Conservation (phyloP, 495 filamentous ascomycete genomes). For the Hypoxylon perforatum region DNA sequence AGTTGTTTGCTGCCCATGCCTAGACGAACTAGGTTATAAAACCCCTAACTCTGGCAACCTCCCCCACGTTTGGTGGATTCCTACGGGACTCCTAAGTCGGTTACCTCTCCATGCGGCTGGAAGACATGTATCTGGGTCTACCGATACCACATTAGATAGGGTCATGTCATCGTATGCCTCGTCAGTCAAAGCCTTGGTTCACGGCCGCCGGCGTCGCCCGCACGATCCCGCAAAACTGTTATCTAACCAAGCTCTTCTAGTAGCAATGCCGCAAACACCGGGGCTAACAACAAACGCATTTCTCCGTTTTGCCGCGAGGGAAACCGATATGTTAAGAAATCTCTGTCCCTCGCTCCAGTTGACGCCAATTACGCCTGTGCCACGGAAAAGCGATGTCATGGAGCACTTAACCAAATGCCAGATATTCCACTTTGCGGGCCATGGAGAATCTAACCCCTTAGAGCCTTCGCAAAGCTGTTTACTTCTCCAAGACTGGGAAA, state of each 20-base stretch:
- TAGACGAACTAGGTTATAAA: constrained; percentile 1
- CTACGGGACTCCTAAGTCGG: constrained; percentile 4
- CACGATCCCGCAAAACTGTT: too few relatives aligned
- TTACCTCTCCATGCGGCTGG: constrained; percentile 41
- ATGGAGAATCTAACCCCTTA: constrained; percentile 22
- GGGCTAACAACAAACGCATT: too few relatives aligned
- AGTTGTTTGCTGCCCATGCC: neutral
- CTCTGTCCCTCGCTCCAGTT: too few relatives aligned
- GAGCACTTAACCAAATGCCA: constrained; percentile 28
- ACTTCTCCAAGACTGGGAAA: constrained; percentile 36
- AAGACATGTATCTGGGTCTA: constrained; percentile 8
- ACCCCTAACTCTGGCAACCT: neutral
- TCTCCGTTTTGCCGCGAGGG: too few relatives aligned
- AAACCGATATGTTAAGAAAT: too few relatives aligned
- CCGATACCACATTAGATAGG: constrained; percentile 12
- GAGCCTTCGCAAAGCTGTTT: constrained; percentile 47
- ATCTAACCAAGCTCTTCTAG: too few relatives aligned
- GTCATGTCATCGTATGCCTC: constrained; percentile 19
- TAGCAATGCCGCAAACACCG: too few relatives aligned
- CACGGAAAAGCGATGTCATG: too few relatives aligned
- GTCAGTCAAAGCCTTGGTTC: constrained; percentile 7
- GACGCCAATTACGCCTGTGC: too few relatives aligned
- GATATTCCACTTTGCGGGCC: constrained; percentile 42
- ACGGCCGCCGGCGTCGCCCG: constrained; percentile 2
- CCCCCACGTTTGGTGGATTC: constrained; percentile 14